These are phyloP conservation scores for Guillardia theta DNA, from an alignment of 78 protist species.

Conservation along the genomic window DNA sequence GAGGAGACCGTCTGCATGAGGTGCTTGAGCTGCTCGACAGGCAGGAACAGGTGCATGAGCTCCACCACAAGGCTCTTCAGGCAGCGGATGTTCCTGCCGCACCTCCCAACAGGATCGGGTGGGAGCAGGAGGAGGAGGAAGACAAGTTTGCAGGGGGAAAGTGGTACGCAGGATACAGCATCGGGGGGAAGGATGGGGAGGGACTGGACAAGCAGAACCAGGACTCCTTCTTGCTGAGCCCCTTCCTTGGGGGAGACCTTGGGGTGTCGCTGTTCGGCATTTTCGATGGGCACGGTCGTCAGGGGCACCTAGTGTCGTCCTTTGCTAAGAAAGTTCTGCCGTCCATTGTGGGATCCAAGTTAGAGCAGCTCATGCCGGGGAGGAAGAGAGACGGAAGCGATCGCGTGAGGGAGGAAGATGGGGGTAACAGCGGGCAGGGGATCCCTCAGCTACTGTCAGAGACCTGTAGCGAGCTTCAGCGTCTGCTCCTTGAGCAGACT, in stretches of 20 bases:
- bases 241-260: not conserved
- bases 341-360: not conserved
- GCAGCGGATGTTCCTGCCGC: no score
- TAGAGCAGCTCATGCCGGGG: not conserved
- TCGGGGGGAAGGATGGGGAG: not conserved
- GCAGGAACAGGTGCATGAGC: no score
- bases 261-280: not conserved
- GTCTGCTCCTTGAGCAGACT: not conserved
- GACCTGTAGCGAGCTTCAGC: not conserved
- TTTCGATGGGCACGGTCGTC: constrained; percentile 19
- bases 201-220: not conserved
- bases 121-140: not conserved
- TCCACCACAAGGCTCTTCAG: no score
- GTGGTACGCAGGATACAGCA: not conserved
- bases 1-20: no score
- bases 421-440: not conserved
- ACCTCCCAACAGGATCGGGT: not conserved
- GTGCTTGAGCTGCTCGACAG: no score
- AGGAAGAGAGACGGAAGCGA: no score
- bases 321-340: not conserved
- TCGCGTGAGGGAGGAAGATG: no score
- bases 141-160: not conserved
- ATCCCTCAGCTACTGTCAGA: not conserved
- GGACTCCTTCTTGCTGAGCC: not conserved
- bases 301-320: not conserved